Percentiles rank a stretch among this genome's conserved stretches.
These are phyloP conservation scores for barley (Hordeum vulgare) DNA, from an alignment of 176 grass and related monocot genomes.

Conservation along the genomic window MorexV3_pseudomolecules_assembly NC_058522.1:379183497-379183996, in stretches of 20 bases:
- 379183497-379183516: constrained; percentile 64
- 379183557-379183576: constrained; percentile 33
- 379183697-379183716: constrained; percentile 58
- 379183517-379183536: constrained; percentile 63
- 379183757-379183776: constrained; percentile 34
- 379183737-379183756: constrained; percentile 45
- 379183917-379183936: background rate
- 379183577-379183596: constrained; percentile 42
- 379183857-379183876: constrained; percentile 10
- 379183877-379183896: background rate
- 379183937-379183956: background rate
- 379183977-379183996: background rate
- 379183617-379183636: constrained; percentile 41
- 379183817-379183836: background rate
- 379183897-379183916: background rate
- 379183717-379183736: constrained; percentile 41
- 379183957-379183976: background rate
- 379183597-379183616: constrained; percentile 56
- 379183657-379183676: constrained; percentile 23
- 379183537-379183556: constrained; percentile 62
- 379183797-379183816: background rate
- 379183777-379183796: background rate
- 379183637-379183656: constrained; percentile 55
- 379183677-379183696: constrained; percentile 43
- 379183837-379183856: background rate